These are phyloP conservation scores for Naganishia liquefaciens DNA, from an alignment of 1,284 basidiomycete genomes.

Conservation along the genomic window DNA sequence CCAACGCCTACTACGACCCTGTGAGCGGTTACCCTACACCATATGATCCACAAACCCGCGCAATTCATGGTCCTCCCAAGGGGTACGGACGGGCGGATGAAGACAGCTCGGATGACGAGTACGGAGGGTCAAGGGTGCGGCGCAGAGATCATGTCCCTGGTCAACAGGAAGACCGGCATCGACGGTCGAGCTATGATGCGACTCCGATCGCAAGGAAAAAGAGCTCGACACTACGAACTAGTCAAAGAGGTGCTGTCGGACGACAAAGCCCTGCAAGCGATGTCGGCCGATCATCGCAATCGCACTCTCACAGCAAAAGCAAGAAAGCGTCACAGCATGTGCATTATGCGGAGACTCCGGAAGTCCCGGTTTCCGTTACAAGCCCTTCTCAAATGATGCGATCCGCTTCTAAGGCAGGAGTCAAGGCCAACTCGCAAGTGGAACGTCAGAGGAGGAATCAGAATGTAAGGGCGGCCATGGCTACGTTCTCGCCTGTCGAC, in stretches of 20 bases:
- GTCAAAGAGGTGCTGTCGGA: not conserved
- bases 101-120: constrained; percentile 5
- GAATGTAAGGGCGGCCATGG: constrained; percentile 11
- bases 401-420: constrained; percentile 1
- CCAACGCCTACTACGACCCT: constrained; percentile 28
- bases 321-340: not conserved
- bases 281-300: not conserved
- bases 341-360: not conserved
- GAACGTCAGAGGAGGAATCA: constrained; percentile 9
- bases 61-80: not conserved
- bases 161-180: not conserved
- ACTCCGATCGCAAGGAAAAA: not conserved
- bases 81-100: not conserved
- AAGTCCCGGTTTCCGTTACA: not conserved
- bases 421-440: not conserved
- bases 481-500: constrained; percentile 24
- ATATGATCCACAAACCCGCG: constrained; percentile 7
- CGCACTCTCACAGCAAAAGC: not conserved
- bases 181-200: not conserved
- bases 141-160: not conserved
- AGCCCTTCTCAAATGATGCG: constrained; percentile 15
- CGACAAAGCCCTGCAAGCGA: not conserved
- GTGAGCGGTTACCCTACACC: constrained; percentile 29
- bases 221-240: not conserved
- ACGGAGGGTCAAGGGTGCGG: not conserved